Conservation (phyloP, 1,139 yeast genomes). For the Fermentozyma sake region DNA sequence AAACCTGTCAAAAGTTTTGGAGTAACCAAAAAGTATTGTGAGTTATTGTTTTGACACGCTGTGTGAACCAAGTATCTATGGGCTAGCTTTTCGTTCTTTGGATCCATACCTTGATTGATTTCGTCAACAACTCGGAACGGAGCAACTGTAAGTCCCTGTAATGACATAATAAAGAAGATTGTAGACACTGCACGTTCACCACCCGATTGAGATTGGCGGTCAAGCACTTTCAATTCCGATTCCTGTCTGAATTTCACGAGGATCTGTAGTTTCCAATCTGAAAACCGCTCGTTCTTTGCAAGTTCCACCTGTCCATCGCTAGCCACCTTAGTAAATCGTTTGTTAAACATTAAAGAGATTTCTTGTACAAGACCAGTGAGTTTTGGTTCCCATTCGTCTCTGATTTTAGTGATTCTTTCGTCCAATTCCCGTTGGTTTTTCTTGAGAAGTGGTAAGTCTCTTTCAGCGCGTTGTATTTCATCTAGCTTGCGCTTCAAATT, state of each 20-base stretch:
- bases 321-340: constrained; percentile 69
- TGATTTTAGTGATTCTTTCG: constrained; percentile 35
- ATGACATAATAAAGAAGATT: constrained; percentile 80
- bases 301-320: constrained; percentile 78
- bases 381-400: constrained; percentile 54
- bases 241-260: constrained; percentile 80
- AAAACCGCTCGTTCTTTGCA: constrained; percentile 49
- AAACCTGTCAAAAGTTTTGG: constrained; percentile 84
- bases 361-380: constrained; percentile 45
- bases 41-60: constrained; percentile 61
- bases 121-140: constrained; percentile 97
- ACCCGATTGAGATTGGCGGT: constrained; percentile 90
- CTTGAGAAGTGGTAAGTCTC: constrained; percentile 31
- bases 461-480: constrained; percentile 27
- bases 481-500: constrained; percentile 25
- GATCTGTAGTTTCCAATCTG: constrained; percentile 82
- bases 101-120: constrained; percentile 98
- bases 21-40: constrained; percentile 87
- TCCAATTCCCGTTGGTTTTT: constrained; percentile 22
- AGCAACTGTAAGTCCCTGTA: constrained; percentile 86
- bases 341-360: constrained; percentile 61
- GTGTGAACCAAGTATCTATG: constrained; percentile 83
- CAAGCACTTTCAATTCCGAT: constrained; percentile 64
- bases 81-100: constrained; percentile 82
- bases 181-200: constrained; percentile 98